A percentile compares a stretch with the other conserved stretches of the same genome.
phyloP scores from a whole-genome alignment of 352 stramenopile species.

The Globisporangium megalacanthum region DNA sequence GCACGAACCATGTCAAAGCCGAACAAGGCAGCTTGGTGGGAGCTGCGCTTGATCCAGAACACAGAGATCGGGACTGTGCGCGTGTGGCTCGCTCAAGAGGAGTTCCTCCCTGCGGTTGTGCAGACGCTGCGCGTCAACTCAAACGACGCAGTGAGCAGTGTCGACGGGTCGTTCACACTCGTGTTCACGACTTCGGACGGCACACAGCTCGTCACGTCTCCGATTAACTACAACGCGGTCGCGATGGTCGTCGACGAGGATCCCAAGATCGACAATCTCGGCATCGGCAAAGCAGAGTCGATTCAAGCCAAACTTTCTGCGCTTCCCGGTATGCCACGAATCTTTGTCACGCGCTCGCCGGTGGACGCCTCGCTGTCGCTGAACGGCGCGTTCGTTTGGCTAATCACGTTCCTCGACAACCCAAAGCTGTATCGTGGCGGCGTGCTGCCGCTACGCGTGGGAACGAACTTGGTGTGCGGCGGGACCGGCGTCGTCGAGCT shows the following conservation, averaged over 20 bases:
- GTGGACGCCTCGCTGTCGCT: conserved; percentile 18
- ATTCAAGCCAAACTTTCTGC: conserved; percentile 50
- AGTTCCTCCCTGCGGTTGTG: conserved; percentile 18
- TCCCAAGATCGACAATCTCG: conserved; percentile 21
- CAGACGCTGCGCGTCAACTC: conserved; percentile 32
- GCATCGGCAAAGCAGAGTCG: conserved; percentile 41
- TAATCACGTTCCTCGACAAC: conserved; percentile 58
- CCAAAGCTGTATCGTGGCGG: conserved; percentile 11
- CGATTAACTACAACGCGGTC: conserved; percentile 51
- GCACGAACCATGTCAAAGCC: conserved; percentile 33
- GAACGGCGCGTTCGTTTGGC: conserved; percentile 57
- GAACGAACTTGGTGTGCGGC: conserved; percentile 35
- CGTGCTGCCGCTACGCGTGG: conserved; percentile 20
- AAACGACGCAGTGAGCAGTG: conserved; percentile 20
- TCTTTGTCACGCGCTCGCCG: conserved; percentile 50
- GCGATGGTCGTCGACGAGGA: conserved; percentile 55
- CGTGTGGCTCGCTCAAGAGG: conserved; percentile 35
- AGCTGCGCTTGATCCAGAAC: conserved; percentile 44
- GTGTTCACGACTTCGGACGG: conserved; percentile 26
- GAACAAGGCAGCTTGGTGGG: conserved; percentile 53
- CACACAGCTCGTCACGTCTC: conserved; percentile 15
- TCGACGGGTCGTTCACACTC: conserved; percentile 40
- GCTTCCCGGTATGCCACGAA: conserved; percentile 21
- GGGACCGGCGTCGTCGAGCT: conserved; percentile 24
- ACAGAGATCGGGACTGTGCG: conserved; percentile 51